A percentile compares a stretch with the other conserved stretches of the same genome.
Evolutionary conservation across 805 yeast genomes (phyloP).

Genomic region (Metschnikowia kunwiensis): DNA sequence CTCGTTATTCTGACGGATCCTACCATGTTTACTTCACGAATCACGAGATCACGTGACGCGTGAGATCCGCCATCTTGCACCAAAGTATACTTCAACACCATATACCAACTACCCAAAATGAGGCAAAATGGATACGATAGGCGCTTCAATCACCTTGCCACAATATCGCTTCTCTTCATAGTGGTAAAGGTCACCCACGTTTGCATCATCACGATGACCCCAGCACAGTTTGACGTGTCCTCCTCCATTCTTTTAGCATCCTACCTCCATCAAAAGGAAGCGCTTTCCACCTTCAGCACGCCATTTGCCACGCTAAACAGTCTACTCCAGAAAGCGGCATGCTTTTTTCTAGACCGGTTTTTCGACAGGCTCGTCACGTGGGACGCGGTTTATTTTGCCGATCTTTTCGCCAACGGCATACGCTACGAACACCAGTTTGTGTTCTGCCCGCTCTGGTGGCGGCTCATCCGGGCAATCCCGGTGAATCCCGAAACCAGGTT

Average conservation of each 20-base stretch:
- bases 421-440: constrained; percentile 90
- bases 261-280: constrained; percentile 13
- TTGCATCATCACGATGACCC: constrained; percentile 35
- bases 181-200: constrained; percentile 39
- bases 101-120: no score
- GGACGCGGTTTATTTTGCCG: constrained; percentile 81
- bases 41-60: no score
- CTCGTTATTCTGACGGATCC: no score
- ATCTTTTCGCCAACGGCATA: constrained; percentile 48
- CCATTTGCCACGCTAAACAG: constrained; percentile 3
- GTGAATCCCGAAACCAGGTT: constrained; percentile 6
- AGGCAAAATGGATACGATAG: no score
- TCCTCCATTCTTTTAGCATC: constrained; percentile 33
- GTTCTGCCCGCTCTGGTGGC: constrained; percentile 77
- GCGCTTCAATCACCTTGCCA: background rate
- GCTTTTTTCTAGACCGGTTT: constrained; percentile 19
- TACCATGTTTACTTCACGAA: no score
- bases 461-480: constrained; percentile 35
- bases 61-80: no score
- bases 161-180: constrained; percentile 19
- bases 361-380: constrained; percentile 63
- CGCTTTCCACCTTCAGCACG: constrained; percentile 12
- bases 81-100: no score
- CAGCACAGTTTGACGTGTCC: constrained; percentile 50
- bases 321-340: background rate